A percentile compares a stretch with the other conserved stretches of the same genome.
Conservation (phyloP, 768 basidiomycete genomes). For the Lyophyllum decastes region DNA sequence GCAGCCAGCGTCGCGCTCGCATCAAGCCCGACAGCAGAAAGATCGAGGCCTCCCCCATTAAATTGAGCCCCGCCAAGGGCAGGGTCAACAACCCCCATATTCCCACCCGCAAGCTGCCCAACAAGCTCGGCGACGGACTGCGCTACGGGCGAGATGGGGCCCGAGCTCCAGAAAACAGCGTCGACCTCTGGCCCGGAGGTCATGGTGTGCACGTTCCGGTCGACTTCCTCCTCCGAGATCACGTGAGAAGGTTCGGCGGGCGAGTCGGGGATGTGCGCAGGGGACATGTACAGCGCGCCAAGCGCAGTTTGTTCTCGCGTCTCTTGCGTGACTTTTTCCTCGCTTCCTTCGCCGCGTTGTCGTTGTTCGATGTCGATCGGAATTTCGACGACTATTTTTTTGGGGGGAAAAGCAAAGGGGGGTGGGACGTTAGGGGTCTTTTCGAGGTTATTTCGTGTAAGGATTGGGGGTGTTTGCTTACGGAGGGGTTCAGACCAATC, state of each 20-base stretch:
- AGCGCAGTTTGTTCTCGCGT: slow-evolving; percentile 78
- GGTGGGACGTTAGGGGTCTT: neutral
- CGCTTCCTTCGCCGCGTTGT: slow-evolving; percentile 65
- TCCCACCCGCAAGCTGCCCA: slow-evolving; percentile 56
- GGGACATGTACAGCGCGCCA: slow-evolving; percentile 71
- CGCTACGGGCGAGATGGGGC: slow-evolving; percentile 28
- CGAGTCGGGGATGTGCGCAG: slow-evolving; percentile 74
- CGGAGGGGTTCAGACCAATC: slow-evolving; percentile 85
- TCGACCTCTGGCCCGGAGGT: slow-evolving; percentile 70
- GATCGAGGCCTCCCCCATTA: slow-evolving; percentile 31
- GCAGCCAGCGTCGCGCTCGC: slow-evolving; percentile 44
- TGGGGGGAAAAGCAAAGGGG: slow-evolving; percentile 5
- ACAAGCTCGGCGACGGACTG: slow-evolving; percentile 71
- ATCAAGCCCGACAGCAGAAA: slow-evolving; percentile 45
- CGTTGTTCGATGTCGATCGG: slow-evolving; percentile 54
- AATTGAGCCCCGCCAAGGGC: slow-evolving; percentile 36
- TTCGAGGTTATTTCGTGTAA: neutral
- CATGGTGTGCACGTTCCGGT: slow-evolving; percentile 65
- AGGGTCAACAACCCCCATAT: slow-evolving; percentile 34
- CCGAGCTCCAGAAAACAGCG: slow-evolving; percentile 62
- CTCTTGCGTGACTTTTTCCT: slow-evolving; percentile 72
- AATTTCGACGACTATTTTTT: slow-evolving; percentile 59
- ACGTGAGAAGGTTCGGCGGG: slow-evolving; percentile 67
- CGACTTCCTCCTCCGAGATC: slow-evolving; percentile 70
- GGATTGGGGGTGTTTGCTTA: slow-evolving; percentile 46